Evolutionary conservation across 2,329 filamentous ascomycete genomes (phyloP), one percentile per base, ranked within the genome.

Genomic region (Fonsecaea nubica): DNA sequence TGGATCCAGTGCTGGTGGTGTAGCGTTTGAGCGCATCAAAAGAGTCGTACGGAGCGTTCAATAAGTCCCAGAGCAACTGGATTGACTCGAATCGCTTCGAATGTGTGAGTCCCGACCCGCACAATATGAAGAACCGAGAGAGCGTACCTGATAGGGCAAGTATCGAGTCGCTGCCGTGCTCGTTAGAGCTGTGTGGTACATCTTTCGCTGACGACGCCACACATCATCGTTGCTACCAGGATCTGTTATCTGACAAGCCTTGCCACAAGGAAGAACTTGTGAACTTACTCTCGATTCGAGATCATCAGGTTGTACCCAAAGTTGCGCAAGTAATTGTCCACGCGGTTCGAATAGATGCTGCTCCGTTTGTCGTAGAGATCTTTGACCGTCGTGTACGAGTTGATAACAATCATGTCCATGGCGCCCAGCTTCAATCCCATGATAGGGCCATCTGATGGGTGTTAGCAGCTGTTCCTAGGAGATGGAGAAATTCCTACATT

Each of bases 241-340:
- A 25, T 53, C 48, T 53, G 48, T 53, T 53, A 53, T 21, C 18
- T 25, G 15, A 5, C 48, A 21, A 7, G 3, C 3, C 25, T 53
- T 25, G 48, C 4, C 18, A 32, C 4, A 25, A 32, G 48, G 48
- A 21, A 53, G 21, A 32, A 6, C 10, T 50, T 50, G 45, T 9
- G 32, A 25, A 4, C 58, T 60, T 60, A 60, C 58, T 60, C 58
- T 48, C 58, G 58, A 42, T 60, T 60, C 38, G 58, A 38, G 12
- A 61, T 61, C 18, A 50, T 62, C 4, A 62, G 30, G 30, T 54
- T 32, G 25, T 62, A 13, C 42, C 58, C 58, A 54, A 53, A 62
- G 3, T 52, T 42, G n/a, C 58, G 58, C 21, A 62, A 53, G 15
- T 50, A 36, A 21, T 50, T 62, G 33, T 62, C 58, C 42, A 62